Conservation (phyloP, 306 rosid genomes). For the Vigna hirtella region DNA sequence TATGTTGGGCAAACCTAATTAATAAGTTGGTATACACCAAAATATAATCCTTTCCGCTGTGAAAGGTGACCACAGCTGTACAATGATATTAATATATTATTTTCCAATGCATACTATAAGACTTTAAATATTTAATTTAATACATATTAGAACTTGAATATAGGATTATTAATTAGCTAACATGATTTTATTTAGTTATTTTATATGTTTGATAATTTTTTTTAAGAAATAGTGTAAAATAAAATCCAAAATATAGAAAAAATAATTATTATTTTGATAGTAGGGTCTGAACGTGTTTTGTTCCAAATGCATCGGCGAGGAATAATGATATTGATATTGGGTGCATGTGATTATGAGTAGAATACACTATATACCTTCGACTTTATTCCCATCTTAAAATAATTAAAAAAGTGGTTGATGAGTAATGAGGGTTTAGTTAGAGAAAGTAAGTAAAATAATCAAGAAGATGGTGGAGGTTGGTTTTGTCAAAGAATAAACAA, state of each 20-base stretch:
- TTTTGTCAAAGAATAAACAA: not conserved
- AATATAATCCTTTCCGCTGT: not conserved
- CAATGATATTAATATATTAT: not conserved
- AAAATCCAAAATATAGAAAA: not conserved
- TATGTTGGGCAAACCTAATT: not conserved
- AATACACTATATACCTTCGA: not conserved
- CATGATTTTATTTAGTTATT: too few species aligned
- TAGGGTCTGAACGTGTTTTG: not conserved
- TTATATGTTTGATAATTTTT: not conserved
- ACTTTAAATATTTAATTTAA: too few species aligned
- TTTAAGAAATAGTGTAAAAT: not conserved
- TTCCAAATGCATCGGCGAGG: not conserved
- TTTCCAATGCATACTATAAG: too few species aligned
- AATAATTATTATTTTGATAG: not conserved
- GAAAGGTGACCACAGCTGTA: slow-evolving; percentile 8
- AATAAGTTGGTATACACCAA: not conserved
- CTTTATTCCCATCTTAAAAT: slow-evolving; percentile 36
- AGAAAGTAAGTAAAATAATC: not conserved
- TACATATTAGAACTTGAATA: too few species aligned
- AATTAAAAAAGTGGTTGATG: not conserved
- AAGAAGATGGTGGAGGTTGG: not conserved
- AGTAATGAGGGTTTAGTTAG: not conserved
- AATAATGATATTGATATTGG: not conserved
- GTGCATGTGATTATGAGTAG: not conserved
- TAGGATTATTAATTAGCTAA: too few species aligned